Evolutionary conservation across 176 grass and related monocot species (phyloP).

Genomic region (Carex myosuroides): DNA sequence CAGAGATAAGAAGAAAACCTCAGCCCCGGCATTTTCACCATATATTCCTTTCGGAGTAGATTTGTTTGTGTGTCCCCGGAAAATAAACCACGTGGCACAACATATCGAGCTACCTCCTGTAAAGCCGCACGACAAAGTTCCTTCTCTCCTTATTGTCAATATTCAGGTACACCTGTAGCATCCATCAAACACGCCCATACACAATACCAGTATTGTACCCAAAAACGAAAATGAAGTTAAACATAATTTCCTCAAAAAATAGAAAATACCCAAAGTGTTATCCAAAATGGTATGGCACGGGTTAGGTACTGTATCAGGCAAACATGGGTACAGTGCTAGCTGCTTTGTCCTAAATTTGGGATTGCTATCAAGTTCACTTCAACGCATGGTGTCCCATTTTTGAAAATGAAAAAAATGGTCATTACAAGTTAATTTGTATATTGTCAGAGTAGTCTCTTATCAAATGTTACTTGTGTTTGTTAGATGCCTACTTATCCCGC

Average conservation of each 20-base stretch:
- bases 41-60: slow-evolving; percentile 88
- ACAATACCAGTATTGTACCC: not conserved
- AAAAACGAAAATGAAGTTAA: not conserved
- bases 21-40: slow-evolving; percentile 48
- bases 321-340: not conserved
- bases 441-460: slow-evolving; percentile 15
- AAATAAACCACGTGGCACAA: slow-evolving; percentile 88
- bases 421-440: not conserved
- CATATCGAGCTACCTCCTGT: slow-evolving; percentile 74
- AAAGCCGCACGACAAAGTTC: slow-evolving; percentile 62
- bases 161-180: slow-evolving; percentile 56
- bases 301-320: not conserved
- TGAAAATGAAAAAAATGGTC: not conserved
- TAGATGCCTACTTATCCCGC: slow-evolving; percentile 97
- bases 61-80: slow-evolving; percentile 64
- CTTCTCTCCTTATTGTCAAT: slow-evolving; percentile 73
- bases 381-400: not conserved
- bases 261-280: not conserved
- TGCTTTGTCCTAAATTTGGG: not conserved
- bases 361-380: not conserved
- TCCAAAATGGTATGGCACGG: not conserved
- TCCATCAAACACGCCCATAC: not conserved
- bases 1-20: slow-evolving; percentile 85
- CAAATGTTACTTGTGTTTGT: slow-evolving; percentile 14
- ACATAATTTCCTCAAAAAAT: not conserved